Evolutionary conservation across 805 yeast genomes (phyloP).

Genomic region (Danielozyma ontarioensis): DNA sequence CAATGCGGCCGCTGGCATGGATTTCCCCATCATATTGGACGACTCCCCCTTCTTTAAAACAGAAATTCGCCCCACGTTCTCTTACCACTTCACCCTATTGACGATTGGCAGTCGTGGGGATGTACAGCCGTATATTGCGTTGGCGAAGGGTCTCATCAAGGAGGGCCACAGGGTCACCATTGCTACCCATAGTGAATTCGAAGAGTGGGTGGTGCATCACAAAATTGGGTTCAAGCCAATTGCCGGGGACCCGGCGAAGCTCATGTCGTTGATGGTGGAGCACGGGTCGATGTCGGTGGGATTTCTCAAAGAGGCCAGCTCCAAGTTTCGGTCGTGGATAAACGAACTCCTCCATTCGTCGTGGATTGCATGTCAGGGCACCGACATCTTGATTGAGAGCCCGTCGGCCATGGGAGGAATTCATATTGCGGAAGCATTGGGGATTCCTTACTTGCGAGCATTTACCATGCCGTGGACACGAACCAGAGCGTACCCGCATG

Average conservation of each 20-base stretch:
- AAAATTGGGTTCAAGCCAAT: constrained; percentile 66
- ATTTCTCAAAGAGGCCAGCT: constrained; percentile 76
- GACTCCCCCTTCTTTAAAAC: constrained; percentile 54
- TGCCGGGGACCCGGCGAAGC: constrained; percentile 90
- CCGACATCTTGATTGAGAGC: constrained; percentile 87
- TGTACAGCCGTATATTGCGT: constrained; percentile 91
- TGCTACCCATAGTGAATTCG: constrained; percentile 81
- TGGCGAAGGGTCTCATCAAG: constrained; percentile 68
- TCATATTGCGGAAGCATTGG: constrained; percentile 89
- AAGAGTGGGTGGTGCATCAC: constrained; percentile 63
- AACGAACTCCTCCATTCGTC: constrained; percentile 62
- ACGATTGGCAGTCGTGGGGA: constrained; percentile 97
- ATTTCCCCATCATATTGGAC: constrained; percentile 65
- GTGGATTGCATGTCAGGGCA: constrained; percentile 82
- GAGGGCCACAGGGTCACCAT: constrained; percentile 86
- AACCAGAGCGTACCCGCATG: constrained; percentile 94
- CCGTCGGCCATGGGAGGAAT: constrained; percentile 96
- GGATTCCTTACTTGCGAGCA: constrained; percentile 88
- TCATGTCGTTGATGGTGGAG: constrained; percentile 88
- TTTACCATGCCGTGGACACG: constrained; percentile 99
- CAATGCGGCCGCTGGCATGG: constrained; percentile 53
- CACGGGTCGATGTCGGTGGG: constrained; percentile 85
- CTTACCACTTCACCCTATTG: constrained; percentile 58
- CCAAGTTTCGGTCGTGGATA: constrained; percentile 80
- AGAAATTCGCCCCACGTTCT: constrained; percentile 47